Percentiles rank a stretch among this genome's conserved stretches.
Conservation (phyloP, 768 basidiomycete genomes). For the Asterophora lycoperdoides region DNA sequence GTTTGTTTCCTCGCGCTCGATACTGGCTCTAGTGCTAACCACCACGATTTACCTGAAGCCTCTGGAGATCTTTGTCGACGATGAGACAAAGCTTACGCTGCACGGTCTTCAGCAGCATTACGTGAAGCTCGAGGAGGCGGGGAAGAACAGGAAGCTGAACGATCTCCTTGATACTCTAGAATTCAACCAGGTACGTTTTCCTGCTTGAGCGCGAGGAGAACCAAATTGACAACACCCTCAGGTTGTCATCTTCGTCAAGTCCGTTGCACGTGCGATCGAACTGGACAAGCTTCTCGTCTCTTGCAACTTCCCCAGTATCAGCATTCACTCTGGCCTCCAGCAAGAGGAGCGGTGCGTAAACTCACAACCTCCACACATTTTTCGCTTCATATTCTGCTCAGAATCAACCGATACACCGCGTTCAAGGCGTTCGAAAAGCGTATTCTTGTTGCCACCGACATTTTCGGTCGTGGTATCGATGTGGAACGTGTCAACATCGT, state of each 20-base stretch:
- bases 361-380: neutral
- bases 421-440: constrained; percentile 99
- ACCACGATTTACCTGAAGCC: constrained; percentile 50
- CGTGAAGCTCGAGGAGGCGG: constrained; percentile 91
- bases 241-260: constrained; percentile 99
- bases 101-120: constrained; percentile 99
- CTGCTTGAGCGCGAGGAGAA: neutral
- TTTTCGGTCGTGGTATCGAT: constrained; percentile 99
- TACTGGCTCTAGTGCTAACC: neutral
- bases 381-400: constrained; percentile 26
- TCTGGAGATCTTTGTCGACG: constrained; percentile 98
- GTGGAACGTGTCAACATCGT: constrained; percentile 99
- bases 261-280: constrained; percentile 93
- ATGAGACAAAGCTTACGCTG: constrained; percentile 96
- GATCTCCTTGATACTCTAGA: constrained; percentile 93
- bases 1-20: constrained; percentile 46
- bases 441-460: constrained; percentile 97
- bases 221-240: constrained; percentile 26
- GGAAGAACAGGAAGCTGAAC: constrained; percentile 96
- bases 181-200: constrained; percentile 83
- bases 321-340: constrained; percentile 89
- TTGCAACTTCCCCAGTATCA: constrained; percentile 98
- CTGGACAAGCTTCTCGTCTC: constrained; percentile 93
- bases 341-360: constrained; percentile 90
- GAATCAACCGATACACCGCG: constrained; percentile 92